Evolutionary conservation across 2,329 filamentous ascomycete species (phyloP).

Genomic region (Apiospora saccharicola): DNA sequence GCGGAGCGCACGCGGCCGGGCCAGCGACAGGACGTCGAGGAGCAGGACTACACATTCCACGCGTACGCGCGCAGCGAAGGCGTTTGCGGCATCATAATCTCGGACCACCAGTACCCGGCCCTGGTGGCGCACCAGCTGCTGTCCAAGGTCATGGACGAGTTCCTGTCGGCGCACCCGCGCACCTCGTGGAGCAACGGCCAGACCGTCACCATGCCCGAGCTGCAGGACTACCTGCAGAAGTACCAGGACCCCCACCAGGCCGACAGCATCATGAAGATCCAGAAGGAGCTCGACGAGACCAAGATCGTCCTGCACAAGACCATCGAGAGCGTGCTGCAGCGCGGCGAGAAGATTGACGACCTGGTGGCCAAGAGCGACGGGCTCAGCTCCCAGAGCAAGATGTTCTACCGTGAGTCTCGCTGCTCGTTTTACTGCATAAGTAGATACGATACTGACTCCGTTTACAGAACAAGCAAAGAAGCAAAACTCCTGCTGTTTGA

Average conservation of each 20-base stretch:
- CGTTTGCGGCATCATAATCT: conserved; percentile 79
- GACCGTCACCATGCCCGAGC: conserved; percentile 70
- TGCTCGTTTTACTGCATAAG: neutral
- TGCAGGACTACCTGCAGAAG: conserved; percentile 76
- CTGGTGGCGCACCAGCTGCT: conserved; percentile 87
- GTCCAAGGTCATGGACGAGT: conserved; percentile 87
- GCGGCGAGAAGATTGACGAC: conserved; percentile 96
- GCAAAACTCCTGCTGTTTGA: conserved; percentile 77
- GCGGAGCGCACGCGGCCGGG: conserved; percentile 85
- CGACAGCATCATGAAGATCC: conserved; percentile 94
- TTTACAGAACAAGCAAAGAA: conserved; percentile 72
- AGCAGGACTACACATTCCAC: conserved; percentile 82
- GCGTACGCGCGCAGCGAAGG: conserved; percentile 79
- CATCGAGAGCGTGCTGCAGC: conserved; percentile 85
- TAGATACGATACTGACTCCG: conserved; percentile 29
- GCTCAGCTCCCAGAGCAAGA: conserved; percentile 90
- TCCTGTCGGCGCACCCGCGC: conserved; percentile 77
- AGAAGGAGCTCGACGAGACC: conserved; percentile 95
- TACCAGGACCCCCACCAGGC: conserved; percentile 90
- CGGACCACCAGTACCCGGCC: conserved; percentile 76
- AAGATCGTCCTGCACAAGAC: conserved; percentile 98
- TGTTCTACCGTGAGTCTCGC: conserved; percentile 84
- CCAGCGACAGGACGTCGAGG: conserved; percentile 84
- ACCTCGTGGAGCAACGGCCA: conserved; percentile 68
- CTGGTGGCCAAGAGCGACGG: conserved; percentile 93